phyloP scores from a whole-genome alignment of 2,329 filamentous ascomycete genomes.

The Diaporthe capsici region DNA sequence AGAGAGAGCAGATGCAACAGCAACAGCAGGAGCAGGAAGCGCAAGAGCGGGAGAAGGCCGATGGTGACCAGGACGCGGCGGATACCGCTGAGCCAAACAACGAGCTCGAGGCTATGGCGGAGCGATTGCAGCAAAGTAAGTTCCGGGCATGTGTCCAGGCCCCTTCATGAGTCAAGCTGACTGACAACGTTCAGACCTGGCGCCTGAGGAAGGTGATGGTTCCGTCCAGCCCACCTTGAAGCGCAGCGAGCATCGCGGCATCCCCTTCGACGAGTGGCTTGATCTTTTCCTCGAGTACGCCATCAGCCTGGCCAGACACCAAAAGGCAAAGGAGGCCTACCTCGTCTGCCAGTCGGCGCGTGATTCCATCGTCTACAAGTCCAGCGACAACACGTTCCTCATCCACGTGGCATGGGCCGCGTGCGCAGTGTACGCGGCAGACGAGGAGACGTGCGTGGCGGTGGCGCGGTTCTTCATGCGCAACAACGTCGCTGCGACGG shows the following conservation, averaged over 20 bases:
- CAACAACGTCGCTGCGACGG: slow-evolving; percentile 82
- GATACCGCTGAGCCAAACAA: slow-evolving; percentile 49
- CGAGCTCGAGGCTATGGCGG: slow-evolving; percentile 68
- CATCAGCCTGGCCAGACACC: slow-evolving; percentile 78
- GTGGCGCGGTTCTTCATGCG: slow-evolving; percentile 88
- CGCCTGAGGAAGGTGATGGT: slow-evolving; percentile 50
- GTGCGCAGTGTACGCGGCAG: slow-evolving; percentile 85
- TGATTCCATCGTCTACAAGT: slow-evolving; percentile 86
- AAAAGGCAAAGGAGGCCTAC: slow-evolving; percentile 81
- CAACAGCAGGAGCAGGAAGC: slow-evolving; percentile 15
- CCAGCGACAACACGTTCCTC: slow-evolving; percentile 75
- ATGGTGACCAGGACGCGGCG: slow-evolving; percentile 18
- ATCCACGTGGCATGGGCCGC: slow-evolving; percentile 84
- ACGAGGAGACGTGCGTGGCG: slow-evolving; percentile 81
- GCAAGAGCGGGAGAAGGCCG: slow-evolving; percentile 41
- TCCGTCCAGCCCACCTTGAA: slow-evolving; percentile 47
- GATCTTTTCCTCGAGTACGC: slow-evolving; percentile 92
- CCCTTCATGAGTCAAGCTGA: neutral
- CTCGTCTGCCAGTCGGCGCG: slow-evolving; percentile 83
- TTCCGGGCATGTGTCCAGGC: slow-evolving; percentile 41
- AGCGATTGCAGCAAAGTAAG: slow-evolving; percentile 68
- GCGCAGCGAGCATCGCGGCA: slow-evolving; percentile 70
- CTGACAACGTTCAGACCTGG: slow-evolving; percentile 48
- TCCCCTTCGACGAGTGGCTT: slow-evolving; percentile 88
- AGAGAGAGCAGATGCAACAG: slow-evolving; percentile 19